A percentile compares a stretch with the other conserved stretches of the same genome.
Conservation (phyloP, 164 flowering plant species). For the Cinnamomum micranthum region DNA sequence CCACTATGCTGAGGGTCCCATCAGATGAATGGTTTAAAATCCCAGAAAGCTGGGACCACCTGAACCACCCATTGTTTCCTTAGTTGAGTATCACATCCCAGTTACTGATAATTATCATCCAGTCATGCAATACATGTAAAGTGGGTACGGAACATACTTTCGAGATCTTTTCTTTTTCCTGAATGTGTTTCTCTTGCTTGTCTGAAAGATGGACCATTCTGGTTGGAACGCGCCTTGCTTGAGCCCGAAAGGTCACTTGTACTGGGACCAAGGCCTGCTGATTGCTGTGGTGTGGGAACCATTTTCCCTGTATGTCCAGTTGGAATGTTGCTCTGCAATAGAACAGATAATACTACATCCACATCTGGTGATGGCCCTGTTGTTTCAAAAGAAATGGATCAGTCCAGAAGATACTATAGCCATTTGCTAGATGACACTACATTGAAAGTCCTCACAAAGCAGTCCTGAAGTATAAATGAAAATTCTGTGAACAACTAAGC, state of each 20-base stretch:
- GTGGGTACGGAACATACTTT: slow-evolving; percentile 42
- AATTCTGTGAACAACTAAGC: too few relatives aligned
- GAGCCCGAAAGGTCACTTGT: slow-evolving; percentile 69
- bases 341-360: slow-evolving; percentile 74
- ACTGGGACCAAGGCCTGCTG: slow-evolving; percentile 46
- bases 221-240: slow-evolving; percentile 44
- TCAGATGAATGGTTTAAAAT: neutral
- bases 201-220: slow-evolving; percentile 42
- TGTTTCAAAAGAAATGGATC: slow-evolving; percentile 8
- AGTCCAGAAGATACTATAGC: neutral
- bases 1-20: neutral
- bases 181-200: slow-evolving; percentile 43
- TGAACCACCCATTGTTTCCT: neutral
- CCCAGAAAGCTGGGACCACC: neutral
- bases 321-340: slow-evolving; percentile 74
- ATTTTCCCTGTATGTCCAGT: slow-evolving; percentile 35
- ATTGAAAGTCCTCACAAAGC: neutral
- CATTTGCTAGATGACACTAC: neutral
- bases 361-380: slow-evolving; percentile 90
- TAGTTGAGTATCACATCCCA: neutral
- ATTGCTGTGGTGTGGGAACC: slow-evolving; percentile 23
- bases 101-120: neutral
- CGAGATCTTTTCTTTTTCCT: slow-evolving; percentile 60
- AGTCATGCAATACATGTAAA: neutral
- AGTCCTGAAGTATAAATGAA: neutral